A percentile compares a stretch with the other conserved stretches of the same genome.
Conservation (phyloP, 164 flowering plant species). For the Stephania japonica region DNA sequence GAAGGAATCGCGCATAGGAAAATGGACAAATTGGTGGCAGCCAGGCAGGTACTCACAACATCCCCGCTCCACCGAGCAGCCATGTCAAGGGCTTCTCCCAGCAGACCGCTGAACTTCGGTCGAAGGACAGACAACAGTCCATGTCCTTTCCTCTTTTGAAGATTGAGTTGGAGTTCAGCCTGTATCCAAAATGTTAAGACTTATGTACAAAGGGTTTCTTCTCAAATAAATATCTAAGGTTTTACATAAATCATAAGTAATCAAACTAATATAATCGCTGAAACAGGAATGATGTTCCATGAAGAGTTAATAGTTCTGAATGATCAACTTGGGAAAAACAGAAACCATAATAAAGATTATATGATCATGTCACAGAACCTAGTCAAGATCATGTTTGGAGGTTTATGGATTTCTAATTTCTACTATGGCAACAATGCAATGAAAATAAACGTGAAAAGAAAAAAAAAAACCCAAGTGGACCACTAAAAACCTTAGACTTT, state of each 20-base stretch:
- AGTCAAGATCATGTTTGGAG: neutral
- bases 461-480: too few species aligned
- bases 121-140: slow-evolving; percentile 79
- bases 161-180: slow-evolving; percentile 95
- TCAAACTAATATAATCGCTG: neutral
- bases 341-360: neutral
- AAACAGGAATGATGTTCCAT: neutral
- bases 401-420: neutral
- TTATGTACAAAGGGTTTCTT: neutral
- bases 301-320: neutral
- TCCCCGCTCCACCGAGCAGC: slow-evolving; percentile 99
- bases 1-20: neutral
- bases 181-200: slow-evolving; percentile 28
- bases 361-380: neutral
- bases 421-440: neutral
- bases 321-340: neutral
- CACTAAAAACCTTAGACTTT: neutral
- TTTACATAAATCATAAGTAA: neutral
- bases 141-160: slow-evolving; percentile 91
- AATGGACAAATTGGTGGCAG: slow-evolving; percentile 1
- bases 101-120: slow-evolving; percentile 94
- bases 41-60: slow-evolving; percentile 61
- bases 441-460: neutral
- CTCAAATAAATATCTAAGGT: neutral
- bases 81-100: slow-evolving; percentile 92